Evolutionary conservation across 2,329 filamentous ascomycete genomes (phyloP), one percentile per base, ranked within the genome.

Genomic region (Fusarium staphyleae): DNA sequence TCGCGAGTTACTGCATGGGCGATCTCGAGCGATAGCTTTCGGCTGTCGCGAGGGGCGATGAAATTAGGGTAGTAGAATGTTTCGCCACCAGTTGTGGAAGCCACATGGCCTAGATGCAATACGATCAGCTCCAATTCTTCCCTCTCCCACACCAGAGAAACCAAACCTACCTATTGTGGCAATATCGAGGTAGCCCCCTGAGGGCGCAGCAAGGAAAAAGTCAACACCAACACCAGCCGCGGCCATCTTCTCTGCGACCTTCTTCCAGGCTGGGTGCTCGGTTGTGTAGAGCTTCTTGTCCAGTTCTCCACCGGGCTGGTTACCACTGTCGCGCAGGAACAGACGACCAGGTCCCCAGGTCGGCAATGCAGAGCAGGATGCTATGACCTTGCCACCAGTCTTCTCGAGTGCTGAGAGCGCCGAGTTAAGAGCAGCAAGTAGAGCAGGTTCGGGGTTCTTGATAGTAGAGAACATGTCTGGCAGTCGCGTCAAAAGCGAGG

Each of bases 11-110:
- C 86, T 1, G 90, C 87, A 69, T 97, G 93, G 63, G 87, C 85
- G 60, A 99, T 86, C 76, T 99, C 95, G 40, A 88, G 84, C 3
- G 88, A 88, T 32, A 99, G 77, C 76, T 93, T 96, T 49, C 90
- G 81, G 35, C 88, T 86, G 73, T 99, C 95, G 30, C 95, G 86
- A 7, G 90, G 90, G 7, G 89, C 86, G 53, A 96, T 87, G 77
- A 96, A 99, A 73, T 98, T 99, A 37, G 95, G 93, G 71, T 96
- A 99, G 76, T 96, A 97, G 75, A 93, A 99, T 0, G 88, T 90
- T 73, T 99, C 95, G 59, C 95, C 95, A 52, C 95, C 95, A n/a
- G 91, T 96, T 24, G 89, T 87, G 34, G 91, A 87, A 26, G 95
- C 85, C 16, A 96, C 84, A 72, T 96, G 89, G 34, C 93, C 90